phyloP scores from a whole-genome alignment of 768 basidiomycete genomes.

The Termitomyces sp. region DNA sequence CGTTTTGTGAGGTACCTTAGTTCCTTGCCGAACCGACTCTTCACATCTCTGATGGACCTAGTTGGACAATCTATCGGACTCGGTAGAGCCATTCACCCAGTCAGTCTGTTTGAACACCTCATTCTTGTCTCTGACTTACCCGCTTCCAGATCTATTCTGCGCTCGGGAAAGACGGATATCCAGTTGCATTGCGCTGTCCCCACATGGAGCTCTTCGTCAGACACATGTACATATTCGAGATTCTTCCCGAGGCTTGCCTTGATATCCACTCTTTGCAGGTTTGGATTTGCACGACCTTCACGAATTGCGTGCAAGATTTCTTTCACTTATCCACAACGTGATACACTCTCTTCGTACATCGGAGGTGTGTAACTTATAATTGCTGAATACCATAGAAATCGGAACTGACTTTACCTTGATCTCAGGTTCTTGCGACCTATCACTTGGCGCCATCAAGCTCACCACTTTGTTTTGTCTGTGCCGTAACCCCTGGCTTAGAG shows the following conservation, averaged over 20 bases:
- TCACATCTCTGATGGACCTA: slow-evolving; percentile 19
- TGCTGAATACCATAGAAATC: not conserved
- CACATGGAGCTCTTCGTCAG: slow-evolving; percentile 57
- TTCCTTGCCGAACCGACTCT: not conserved
- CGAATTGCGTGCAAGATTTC: slow-evolving; percentile 56
- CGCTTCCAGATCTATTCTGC: slow-evolving; percentile 40
- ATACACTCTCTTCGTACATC: slow-evolving; percentile 54
- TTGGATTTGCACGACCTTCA: slow-evolving; percentile 68
- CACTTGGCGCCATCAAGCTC: slow-evolving; percentile 59
- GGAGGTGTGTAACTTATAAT: slow-evolving; percentile 43
- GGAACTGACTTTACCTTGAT: not conserved
- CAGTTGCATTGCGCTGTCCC: slow-evolving; percentile 65
- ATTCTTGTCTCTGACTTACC: not conserved
- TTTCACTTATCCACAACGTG: slow-evolving; percentile 63
- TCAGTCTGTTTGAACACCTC: slow-evolving; percentile 24
- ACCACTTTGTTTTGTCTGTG: slow-evolving; percentile 56
- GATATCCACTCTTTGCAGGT: slow-evolving; percentile 29
- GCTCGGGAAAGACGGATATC: slow-evolving; percentile 44
- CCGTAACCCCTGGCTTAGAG: slow-evolving; percentile 40
- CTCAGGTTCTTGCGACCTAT: slow-evolving; percentile 60
- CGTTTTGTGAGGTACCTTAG: slow-evolving; percentile 34
- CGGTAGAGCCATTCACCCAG: slow-evolving; percentile 62
- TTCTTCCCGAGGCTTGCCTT: not conserved
- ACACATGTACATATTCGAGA: slow-evolving; percentile 46
- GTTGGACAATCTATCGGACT: slow-evolving; percentile 51